Conservation (phyloP, 2,329 filamentous ascomycete genomes). For the Conoideocrella luteorostrata region DNA sequence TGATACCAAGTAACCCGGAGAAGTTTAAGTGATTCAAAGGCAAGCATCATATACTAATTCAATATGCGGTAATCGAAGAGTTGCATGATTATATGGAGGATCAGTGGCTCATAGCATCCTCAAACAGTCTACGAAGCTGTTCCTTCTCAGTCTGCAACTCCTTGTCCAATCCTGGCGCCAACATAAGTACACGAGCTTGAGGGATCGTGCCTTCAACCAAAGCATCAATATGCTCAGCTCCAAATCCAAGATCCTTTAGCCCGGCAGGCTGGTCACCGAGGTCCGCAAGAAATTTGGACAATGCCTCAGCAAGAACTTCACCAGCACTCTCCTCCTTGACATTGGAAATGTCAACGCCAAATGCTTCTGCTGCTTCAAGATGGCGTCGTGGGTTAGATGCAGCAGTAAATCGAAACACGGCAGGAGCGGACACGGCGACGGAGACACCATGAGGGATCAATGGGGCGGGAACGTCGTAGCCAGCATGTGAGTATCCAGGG, state of each 20-base stretch:
- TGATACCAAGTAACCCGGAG: conserved; percentile 58
- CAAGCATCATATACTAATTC: no score
- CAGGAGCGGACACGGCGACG: conserved; percentile 86
- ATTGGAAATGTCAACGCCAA: conserved; percentile 82
- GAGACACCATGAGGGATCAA: conserved; percentile 96
- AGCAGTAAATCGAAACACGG: conserved; percentile 89
- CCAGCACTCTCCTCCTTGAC: conserved; percentile 87
- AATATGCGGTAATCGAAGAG: no score
- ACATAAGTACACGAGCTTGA: conserved; percentile 81
- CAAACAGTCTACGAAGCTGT: conserved; percentile 64
- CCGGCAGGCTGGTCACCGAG: conserved; percentile 89
- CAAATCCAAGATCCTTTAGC: conserved; percentile 77
- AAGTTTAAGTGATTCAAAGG: conserved; percentile 41
- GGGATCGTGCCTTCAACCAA: conserved; percentile 93
- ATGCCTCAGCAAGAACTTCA: conserved; percentile 76
- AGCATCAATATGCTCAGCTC: conserved; percentile 64
- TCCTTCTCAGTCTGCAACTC: conserved; percentile 66
- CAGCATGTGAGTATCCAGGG: conserved; percentile 75
- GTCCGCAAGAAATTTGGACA: conserved; percentile 72
- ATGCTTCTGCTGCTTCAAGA: conserved; percentile 79
- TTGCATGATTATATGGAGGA: no score
- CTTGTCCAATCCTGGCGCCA: conserved; percentile 73
- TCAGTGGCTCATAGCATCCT: conserved; percentile 44
- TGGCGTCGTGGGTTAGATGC: conserved; percentile 90
- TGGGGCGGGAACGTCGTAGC: conserved; percentile 69